Percentiles rank a stretch among this genome's conserved stretches.
These are phyloP conservation scores for Fomes fomentarius DNA, from an alignment of 1,284 basidiomycete genomes.

Conservation along the genomic window DNA sequence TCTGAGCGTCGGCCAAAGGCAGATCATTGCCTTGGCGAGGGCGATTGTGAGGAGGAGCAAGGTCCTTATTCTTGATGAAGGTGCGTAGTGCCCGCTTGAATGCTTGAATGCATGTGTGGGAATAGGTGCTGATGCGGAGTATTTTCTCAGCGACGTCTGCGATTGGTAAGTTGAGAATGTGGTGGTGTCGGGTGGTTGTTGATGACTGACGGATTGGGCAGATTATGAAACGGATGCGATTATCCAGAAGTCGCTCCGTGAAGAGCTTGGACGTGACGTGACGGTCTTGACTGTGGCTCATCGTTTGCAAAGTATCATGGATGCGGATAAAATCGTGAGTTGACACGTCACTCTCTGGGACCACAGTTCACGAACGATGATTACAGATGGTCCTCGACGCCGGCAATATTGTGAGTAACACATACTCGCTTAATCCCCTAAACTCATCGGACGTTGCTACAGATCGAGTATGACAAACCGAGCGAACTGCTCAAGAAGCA, in stretches of 20 bases:
- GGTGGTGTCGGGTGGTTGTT: no score
- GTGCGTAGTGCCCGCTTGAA: conserved; percentile 5
- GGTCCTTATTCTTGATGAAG: conserved; percentile 49
- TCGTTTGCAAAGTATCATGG: conserved; percentile 73
- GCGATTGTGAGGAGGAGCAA: conserved; percentile 63
- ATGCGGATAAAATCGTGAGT: conserved; percentile 46
- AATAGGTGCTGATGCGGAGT: not conserved
- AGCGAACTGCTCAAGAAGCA: conserved; percentile 55
- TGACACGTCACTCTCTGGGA: no score
- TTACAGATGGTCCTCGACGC: no score
- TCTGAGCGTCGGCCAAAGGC: conserved; percentile 39
- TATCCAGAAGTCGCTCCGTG: conserved; percentile 60
- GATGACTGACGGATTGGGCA: no score
- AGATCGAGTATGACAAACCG: conserved; percentile 66
- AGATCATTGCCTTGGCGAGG: conserved; percentile 56
- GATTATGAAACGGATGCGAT: conserved; percentile 63
- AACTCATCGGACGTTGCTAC: no score
- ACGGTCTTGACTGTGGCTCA: conserved; percentile 72
- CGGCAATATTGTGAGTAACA: no score
- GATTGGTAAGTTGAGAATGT: conserved; percentile 50
- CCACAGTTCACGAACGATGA: no score
- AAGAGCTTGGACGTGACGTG: conserved; percentile 53
- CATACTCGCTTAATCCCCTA: not conserved
- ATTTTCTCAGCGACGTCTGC: conserved; percentile 49
- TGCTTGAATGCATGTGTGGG: not conserved